Base-by-base conservation (phyloP, 2,329 filamentous ascomycete species). In the Rhytidhysteron rufulum region DNA sequence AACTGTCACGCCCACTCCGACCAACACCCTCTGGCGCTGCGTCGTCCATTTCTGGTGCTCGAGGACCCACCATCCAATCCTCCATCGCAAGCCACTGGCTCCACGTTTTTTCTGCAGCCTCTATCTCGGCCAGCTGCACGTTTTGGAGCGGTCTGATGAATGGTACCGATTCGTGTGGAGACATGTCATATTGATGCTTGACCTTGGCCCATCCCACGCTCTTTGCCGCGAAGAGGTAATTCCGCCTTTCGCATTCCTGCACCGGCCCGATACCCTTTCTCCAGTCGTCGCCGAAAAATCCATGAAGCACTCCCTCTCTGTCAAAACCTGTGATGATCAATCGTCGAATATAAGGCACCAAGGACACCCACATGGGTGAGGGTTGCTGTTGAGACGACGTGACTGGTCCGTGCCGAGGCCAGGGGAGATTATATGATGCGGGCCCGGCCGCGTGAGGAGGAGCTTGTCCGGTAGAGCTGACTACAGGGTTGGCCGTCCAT, bases 201-300 rank as follows among this genome's bases (percentile, higher is more conserved):
- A 95, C 89, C 38, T 80, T 82, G 16, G 88, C 76, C 91, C 93
- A 97, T 37, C 81, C 88, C 19, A 86, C 86, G 58, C 88, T 93
- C 71, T 97, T 98, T 10, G 90, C 88, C 0, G 91, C 88, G 61
- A 97, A 97, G 24, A 98, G 77, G 61, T 93, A 98, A 62, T 98
- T 98, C 41, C 88, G 80, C 37, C 93, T 79, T 67, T 98, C 93
- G 49, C 86, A 83, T 63, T 96, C 88, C 59, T 95, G 86, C 43
- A 96, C 72, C 9, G 83, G 80, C 0, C 89, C 86, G 35, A 97
- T 77, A 2, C 93, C 93, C 16, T 78, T 72, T 24, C 72, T 67
- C 87, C 90, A 98, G 60, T 95, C 85, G 49, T 96, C 87, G n/a
- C 93, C 93, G 55, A 97, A 98, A 70, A 96, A 95, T 9, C 89